phyloP scores from a whole-genome alignment of 2,329 filamentous ascomycete genomes.

The Sporothrix schenckii region DNA sequence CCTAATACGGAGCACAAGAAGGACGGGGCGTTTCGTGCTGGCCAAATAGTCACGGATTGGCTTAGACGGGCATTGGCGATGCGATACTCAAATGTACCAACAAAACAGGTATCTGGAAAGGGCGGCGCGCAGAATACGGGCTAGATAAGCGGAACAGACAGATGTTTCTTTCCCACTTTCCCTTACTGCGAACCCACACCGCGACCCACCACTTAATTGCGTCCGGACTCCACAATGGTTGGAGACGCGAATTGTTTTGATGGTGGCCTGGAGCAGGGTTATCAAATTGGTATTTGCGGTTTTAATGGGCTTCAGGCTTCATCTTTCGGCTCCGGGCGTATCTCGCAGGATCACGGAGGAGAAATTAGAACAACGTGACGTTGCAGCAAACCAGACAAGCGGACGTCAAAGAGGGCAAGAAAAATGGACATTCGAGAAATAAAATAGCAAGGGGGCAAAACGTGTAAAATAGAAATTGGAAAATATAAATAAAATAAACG shows the following conservation, averaged over 20 bases:
- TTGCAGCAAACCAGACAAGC: slow-evolving; percentile 17
- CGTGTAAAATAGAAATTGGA: not conserved
- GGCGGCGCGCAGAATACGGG: not conserved
- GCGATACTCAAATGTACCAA: slow-evolving; percentile 6
- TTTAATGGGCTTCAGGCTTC: not conserved
- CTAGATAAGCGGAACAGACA: not conserved
- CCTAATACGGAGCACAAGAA: not conserved
- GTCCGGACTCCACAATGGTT: slow-evolving; percentile 18
- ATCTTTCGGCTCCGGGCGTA: slow-evolving; percentile 22
- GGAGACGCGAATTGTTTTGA: slow-evolving; percentile 12
- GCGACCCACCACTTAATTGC: slow-evolving; percentile 7
- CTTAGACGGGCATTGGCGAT: not conserved
- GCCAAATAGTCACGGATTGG: slow-evolving; percentile 10
- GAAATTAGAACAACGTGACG: slow-evolving; percentile 11
- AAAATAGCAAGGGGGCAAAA: not conserved
- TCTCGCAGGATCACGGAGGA: slow-evolving; percentile 16
- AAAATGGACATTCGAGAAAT: not conserved
- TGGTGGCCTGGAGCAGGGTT: not conserved
- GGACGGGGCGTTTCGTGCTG: not conserved
- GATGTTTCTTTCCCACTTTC: not conserved
- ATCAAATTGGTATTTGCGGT: slow-evolving; percentile 7
- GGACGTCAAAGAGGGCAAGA: not conserved
- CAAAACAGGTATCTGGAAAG: not conserved
- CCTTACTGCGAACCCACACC: slow-evolving; percentile 24
- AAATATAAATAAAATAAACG: not conserved